phyloP scores from a whole-genome alignment of 2,329 filamentous ascomycete species.

The Hysterium pulicare region DNA sequence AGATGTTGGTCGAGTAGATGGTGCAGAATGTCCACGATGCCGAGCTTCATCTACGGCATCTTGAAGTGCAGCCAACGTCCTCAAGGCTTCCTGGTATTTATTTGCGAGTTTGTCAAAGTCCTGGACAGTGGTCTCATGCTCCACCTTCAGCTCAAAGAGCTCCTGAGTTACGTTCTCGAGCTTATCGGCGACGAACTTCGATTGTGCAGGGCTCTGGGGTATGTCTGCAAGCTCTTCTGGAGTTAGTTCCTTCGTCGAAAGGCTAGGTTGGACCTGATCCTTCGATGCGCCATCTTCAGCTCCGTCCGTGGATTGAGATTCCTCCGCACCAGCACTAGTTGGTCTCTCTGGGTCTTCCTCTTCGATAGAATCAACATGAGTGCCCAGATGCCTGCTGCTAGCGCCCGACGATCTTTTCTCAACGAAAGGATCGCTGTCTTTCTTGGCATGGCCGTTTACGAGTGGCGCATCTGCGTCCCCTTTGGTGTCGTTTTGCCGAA shows the following conservation, averaged over 20 bases:
- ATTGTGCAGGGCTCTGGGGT: slow-evolving; percentile 71
- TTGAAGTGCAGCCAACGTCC: slow-evolving; percentile 77
- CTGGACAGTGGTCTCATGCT: slow-evolving; percentile 79
- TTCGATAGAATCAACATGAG: slow-evolving; percentile 34
- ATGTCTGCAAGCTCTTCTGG: slow-evolving; percentile 38
- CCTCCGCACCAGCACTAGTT: slow-evolving; percentile 21
- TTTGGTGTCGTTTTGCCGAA: slow-evolving; percentile 36
- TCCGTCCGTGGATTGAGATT: slow-evolving; percentile 8
- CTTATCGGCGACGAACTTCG: slow-evolving; percentile 85
- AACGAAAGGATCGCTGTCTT: slow-evolving; percentile 28
- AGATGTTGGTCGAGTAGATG: slow-evolving; percentile 66
- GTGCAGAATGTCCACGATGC: slow-evolving; percentile 52
- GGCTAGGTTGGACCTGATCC: slow-evolving; percentile 10
- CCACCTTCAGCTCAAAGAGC: slow-evolving; percentile 81
- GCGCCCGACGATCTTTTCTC: slow-evolving; percentile 26
- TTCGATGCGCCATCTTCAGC: slow-evolving; percentile 13
- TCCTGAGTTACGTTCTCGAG: slow-evolving; percentile 89
- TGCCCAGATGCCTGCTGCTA: slow-evolving; percentile 28
- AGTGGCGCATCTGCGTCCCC: slow-evolving; percentile 19
- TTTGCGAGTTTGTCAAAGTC: slow-evolving; percentile 78
- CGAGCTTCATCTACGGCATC: slow-evolving; percentile 78
- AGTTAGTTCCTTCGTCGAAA: slow-evolving; percentile 16
- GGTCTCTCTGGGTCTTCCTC: slow-evolving; percentile 31
- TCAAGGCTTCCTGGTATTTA: slow-evolving; percentile 89
- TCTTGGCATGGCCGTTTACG: slow-evolving; percentile 35